A percentile compares a stretch with the other conserved stretches of the same genome.
Evolutionary conservation across 257 asterid species (phyloP).

Genomic region (Mentha longifolia): DNA sequence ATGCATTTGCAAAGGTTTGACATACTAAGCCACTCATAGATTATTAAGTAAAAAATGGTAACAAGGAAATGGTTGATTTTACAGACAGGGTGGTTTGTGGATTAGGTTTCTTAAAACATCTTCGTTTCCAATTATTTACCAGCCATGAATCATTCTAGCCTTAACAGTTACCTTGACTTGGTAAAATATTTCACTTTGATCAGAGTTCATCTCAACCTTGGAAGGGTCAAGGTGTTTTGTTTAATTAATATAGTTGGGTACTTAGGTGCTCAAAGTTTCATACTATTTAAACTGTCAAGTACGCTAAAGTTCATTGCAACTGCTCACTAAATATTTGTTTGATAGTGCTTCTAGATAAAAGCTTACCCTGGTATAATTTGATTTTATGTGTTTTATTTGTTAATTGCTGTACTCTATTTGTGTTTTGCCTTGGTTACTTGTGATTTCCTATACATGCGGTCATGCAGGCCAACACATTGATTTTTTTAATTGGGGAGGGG

Average conservation of each 20-base stretch:
- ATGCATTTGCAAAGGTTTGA: conserved; percentile 73
- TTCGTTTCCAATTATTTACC: conserved; percentile 7
- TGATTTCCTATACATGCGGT: background rate
- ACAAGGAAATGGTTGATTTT: background rate
- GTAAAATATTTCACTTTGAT: background rate
- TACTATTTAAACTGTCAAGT: background rate
- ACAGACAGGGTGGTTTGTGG: conserved; percentile 5
- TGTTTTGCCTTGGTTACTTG: background rate
- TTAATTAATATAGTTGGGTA: background rate
- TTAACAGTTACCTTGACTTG: conserved; percentile 9
- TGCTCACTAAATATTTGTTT: background rate
- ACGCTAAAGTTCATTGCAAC: background rate
- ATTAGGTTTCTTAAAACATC: conserved; percentile 1
- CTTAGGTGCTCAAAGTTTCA: background rate
- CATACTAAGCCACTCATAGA: background rate
- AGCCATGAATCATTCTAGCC: background rate
- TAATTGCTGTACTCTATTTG: background rate
- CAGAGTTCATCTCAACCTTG: conserved; percentile 1
- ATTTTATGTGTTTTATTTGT: background rate
- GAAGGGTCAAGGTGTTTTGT: conserved; percentile 16
- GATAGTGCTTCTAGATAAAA: background rate
- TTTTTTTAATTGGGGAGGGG: background rate
- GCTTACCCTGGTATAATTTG: background rate
- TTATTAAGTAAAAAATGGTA: background rate
- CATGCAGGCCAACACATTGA: background rate